Percentiles rank a stretch among this genome's conserved stretches.
phyloP scores from a whole-genome alignment of 257 asterid genomes.

The Salvia miltiorrhiza region DNA sequence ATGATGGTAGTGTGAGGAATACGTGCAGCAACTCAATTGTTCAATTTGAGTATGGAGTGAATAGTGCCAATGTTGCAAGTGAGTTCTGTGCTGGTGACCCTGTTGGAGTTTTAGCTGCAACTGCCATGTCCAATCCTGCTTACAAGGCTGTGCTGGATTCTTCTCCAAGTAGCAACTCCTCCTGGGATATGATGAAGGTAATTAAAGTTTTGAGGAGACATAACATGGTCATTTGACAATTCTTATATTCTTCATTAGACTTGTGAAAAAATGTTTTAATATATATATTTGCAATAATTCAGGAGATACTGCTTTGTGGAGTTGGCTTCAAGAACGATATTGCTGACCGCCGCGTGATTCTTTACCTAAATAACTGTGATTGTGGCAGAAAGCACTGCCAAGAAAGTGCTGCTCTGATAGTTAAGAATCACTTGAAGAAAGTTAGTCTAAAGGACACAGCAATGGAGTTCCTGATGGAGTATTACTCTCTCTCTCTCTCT shows the following conservation, averaged over 20 bases:
- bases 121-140: conserved; percentile 99
- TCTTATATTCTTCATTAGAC: neutral
- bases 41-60: conserved; percentile 83
- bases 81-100: conserved; percentile 98
- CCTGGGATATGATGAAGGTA: conserved; percentile 99
- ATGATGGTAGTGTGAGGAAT: conserved; percentile 86
- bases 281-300: conserved; percentile 30
- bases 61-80: conserved; percentile 44
- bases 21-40: conserved; percentile 76
- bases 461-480: conserved; percentile 85
- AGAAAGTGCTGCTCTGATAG: conserved; percentile 65
- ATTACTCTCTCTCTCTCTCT: conserved; percentile 27
- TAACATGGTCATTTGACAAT: conserved; percentile 5
- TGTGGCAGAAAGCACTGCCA: conserved; percentile 77
- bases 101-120: conserved; percentile 97
- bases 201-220: conserved; percentile 8
- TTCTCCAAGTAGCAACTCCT: conserved; percentile 89
- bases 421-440: conserved; percentile 73
- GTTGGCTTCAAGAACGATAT: conserved; percentile 72
- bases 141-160: conserved; percentile 99
- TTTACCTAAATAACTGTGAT: conserved; percentile 69
- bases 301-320: conserved; percentile 92
- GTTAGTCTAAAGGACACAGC: conserved; percentile 79
- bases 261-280: neutral
- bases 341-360: conserved; percentile 69